Base-by-base conservation (phyloP, 306 rosid genomes). In the Cotoneaster glaucophyllus region DNA sequence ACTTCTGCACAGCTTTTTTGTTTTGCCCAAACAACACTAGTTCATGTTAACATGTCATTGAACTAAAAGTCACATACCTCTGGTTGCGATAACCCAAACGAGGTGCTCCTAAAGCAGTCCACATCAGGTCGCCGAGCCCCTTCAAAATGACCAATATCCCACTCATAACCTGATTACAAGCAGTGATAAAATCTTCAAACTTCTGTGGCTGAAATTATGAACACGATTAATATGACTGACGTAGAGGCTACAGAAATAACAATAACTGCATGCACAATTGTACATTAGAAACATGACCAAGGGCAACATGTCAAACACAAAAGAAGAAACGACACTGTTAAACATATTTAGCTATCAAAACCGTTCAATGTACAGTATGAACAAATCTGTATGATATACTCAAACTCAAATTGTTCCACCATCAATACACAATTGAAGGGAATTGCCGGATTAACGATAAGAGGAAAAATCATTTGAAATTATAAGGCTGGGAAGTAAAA, bases 101-200 rank as follows among this genome's bases (percentile, higher is more conserved):
- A 92, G 67, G 97, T 95, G 89, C 84, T 92, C 84, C 93, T 95
- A 84, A 95, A 95, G 90, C 96, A 87, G 80, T 95, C 97, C 76
- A 95, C 96, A 68, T 88, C 81, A 41, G 97, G 98, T 22, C 96
- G 86, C 64, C 17, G 88, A 73, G 97, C 93, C 74, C 97, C 93
- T 57, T 56, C 77, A 62, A 95, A 92, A 85, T 92, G 98, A 70
- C 97, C 97, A 64, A 95, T 82, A 69, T 95, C 98, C 97, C 98
- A 95, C 81, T 92, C 97, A 74, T 95, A 95, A 84, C 97, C 98
- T 92, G 89, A 81, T 82, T 44, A 86, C 77, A 56, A 68, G 67
- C 77, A 76, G 71, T 24, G 69, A 73, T 59, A 83, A 80, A 80
- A 63, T 21, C 67, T 58, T 85, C 64, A 86, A 73, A 52, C 72